phyloP scores from a whole-genome alignment of 345 rosid species.

The Moricandia moricandioides region DNA sequence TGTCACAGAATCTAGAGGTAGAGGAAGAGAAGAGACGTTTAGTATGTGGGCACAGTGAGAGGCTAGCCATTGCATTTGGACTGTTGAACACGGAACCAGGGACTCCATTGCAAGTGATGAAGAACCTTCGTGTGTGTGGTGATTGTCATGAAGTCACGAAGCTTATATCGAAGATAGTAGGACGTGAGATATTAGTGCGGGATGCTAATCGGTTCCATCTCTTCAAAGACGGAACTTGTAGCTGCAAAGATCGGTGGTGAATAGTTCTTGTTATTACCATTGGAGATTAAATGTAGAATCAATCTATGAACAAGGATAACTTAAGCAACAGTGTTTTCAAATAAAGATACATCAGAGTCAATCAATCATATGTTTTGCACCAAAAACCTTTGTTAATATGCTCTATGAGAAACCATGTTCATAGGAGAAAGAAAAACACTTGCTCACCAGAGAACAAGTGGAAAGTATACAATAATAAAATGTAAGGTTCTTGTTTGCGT shows the following conservation, averaged over 20 bases:
- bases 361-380: neutral
- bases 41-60: constrained; percentile 67
- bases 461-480: neutral
- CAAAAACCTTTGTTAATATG: too few relatives aligned
- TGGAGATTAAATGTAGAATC: too few relatives aligned
- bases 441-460: too few relatives aligned
- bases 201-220: constrained; percentile 70
- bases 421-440: too few relatives aligned
- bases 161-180: constrained; percentile 47
- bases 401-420: too few relatives aligned
- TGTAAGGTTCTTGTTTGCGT: neutral
- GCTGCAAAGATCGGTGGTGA: constrained; percentile 72
- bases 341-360: neutral
- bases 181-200: constrained; percentile 62
- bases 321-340: too few relatives aligned
- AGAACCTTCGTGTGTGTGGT: constrained; percentile 76
- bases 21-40: constrained; percentile 61
- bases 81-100: constrained; percentile 59
- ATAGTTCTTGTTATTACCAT: neutral
- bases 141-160: constrained; percentile 75
- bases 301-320: too few relatives aligned
- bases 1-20: constrained; percentile 54
- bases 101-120: constrained; percentile 57
- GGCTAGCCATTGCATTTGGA: constrained; percentile 72
- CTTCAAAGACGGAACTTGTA: constrained; percentile 60